These are phyloP conservation scores for Aureobasidium subglaciale DNA, from an alignment of 2,329 filamentous ascomycete species.

Conservation along the genomic window DNA sequence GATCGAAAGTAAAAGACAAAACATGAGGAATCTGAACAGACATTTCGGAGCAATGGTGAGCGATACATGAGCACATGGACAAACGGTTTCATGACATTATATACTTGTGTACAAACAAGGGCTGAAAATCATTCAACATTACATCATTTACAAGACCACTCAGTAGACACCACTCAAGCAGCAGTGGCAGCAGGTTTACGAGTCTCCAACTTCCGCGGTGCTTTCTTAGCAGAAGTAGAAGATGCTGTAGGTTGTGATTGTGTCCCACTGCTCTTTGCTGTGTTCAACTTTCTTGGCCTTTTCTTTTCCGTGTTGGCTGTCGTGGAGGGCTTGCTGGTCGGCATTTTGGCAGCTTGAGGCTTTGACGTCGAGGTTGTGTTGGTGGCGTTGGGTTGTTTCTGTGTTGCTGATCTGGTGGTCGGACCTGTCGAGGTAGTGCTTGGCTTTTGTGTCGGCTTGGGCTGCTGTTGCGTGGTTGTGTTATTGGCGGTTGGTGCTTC, in stretches of 20 bases:
- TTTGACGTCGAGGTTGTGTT: constrained; percentile 13
- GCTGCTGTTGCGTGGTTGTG: background rate
- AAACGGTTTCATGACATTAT: too few relatives aligned
- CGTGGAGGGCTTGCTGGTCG: constrained; percentile 14
- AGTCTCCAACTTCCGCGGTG: constrained; percentile 25
- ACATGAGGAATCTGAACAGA: too few relatives aligned
- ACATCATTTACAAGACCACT: too few relatives aligned
- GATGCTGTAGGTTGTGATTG: background rate
- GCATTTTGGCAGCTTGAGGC: constrained; percentile 10
- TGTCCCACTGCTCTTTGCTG: constrained; percentile 13
- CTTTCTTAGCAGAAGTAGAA: constrained; percentile 14
- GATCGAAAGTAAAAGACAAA: too few relatives aligned
- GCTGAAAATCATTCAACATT: too few relatives aligned
- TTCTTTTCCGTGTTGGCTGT: constrained; percentile 15
- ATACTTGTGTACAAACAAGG: too few relatives aligned
- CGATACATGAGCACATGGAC: too few relatives aligned
- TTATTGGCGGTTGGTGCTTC: background rate
- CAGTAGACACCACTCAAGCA: too few relatives aligned
- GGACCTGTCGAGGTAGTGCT: background rate
- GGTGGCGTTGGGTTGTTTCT: background rate
- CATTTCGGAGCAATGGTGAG: too few relatives aligned
- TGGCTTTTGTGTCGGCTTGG: constrained; percentile 16
- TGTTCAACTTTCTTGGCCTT: constrained; percentile 26
- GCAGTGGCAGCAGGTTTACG: constrained; percentile 19
- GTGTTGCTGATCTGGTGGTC: background rate